phyloP scores from a whole-genome alignment of 192 early-diverging fungal species.

The Neocallimastix lanati region DNA sequence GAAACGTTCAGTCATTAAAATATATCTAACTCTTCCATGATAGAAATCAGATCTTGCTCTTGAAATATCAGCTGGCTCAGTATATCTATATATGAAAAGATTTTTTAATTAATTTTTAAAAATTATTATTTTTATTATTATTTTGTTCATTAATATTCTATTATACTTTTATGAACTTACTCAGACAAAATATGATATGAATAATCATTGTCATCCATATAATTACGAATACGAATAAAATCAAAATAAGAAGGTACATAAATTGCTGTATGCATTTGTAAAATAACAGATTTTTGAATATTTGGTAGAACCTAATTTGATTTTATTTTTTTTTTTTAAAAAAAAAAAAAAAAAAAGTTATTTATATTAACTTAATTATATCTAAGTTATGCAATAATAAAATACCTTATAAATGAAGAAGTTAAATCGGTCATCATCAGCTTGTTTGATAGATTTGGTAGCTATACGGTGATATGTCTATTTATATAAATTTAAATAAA shows the following conservation, averaged over 20 bases:
- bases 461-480: constrained; percentile 58
- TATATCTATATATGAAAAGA: constrained; percentile 37
- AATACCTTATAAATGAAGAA: constrained; percentile 62
- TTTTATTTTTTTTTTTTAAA: not conserved
- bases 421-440: constrained; percentile 63
- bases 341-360: not conserved
- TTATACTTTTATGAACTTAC: constrained; percentile 14
- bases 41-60: constrained; percentile 60
- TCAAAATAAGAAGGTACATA: constrained; percentile 93
- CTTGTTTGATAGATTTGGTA: constrained; percentile 27
- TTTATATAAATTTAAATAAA: not conserved
- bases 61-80: constrained; percentile 54
- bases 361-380: no score
- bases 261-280: constrained; percentile 29
- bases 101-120: constrained; percentile 1
- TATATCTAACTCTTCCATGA: constrained; percentile 52
- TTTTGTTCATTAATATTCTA: not conserved
- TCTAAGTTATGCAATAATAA: no score
- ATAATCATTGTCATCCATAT: constrained; percentile 53
- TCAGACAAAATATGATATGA: constrained; percentile 69
- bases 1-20: constrained; percentile 86
- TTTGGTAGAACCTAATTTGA: constrained; percentile 29
- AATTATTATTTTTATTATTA: not conserved
- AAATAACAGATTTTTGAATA: constrained; percentile 16
- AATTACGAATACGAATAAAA: constrained; percentile 82